phyloP scores from a whole-genome alignment of 257 asterid genomes.

The Gentiana macrophylla region DNA sequence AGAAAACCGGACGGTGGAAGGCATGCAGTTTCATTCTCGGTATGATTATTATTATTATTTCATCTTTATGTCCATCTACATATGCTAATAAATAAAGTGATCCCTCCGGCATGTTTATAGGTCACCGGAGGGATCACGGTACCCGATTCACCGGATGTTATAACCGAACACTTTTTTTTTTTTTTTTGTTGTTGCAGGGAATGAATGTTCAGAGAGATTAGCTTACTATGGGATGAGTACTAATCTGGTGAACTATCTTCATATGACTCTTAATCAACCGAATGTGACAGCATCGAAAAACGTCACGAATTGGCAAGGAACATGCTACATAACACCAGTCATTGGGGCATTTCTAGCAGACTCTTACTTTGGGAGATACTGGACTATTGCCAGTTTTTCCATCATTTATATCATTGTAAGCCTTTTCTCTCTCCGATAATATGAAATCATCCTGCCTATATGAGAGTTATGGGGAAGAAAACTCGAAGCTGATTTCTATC shows the following conservation, averaged over 20 bases:
- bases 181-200: slow-evolving; percentile 23
- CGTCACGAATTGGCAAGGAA: slow-evolving; percentile 72
- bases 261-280: slow-evolving; percentile 28
- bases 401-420: slow-evolving; percentile 51
- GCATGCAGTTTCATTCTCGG: slow-evolving; percentile 76
- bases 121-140: too few species aligned
- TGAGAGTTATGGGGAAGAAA: not conserved
- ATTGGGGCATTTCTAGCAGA: slow-evolving; percentile 78
- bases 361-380: slow-evolving; percentile 60
- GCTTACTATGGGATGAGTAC: slow-evolving; percentile 89
- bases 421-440: not conserved
- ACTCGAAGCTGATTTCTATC: not conserved
- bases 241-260: slow-evolving; percentile 66
- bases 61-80: not conserved
- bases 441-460: too few species aligned
- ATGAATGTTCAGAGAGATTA: slow-evolving; percentile 73
- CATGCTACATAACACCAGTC: slow-evolving; percentile 68
- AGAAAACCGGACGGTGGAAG: slow-evolving; percentile 66
- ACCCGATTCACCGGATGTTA: not conserved
- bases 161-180: not conserved
- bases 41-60: slow-evolving; percentile 3
- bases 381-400: slow-evolving; percentile 63
- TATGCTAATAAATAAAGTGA: not conserved
- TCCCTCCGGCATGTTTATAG: too few species aligned
- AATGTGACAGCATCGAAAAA: slow-evolving; percentile 41